These are phyloP conservation scores for Gomphus bonarii DNA, from an alignment of 1,284 basidiomycete genomes.

Conservation along the genomic window DNA sequence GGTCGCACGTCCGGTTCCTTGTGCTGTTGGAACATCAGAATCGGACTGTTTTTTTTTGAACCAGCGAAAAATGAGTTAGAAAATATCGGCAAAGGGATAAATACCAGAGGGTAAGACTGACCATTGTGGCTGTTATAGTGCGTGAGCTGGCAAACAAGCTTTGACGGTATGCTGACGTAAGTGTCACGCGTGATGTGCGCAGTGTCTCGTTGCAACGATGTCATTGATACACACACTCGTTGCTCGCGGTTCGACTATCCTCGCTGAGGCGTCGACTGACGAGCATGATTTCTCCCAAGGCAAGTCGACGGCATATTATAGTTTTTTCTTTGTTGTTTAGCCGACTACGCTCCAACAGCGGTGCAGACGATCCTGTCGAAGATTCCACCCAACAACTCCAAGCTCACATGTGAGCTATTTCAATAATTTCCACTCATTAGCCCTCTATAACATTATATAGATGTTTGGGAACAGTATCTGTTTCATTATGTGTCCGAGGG, in stretches of 20 bases:
- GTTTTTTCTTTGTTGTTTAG: not conserved
- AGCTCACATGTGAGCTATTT: conserved; percentile 60
- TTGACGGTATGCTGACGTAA: conserved; percentile 5
- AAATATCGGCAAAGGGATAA: too few species aligned
- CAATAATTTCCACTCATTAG: not conserved
- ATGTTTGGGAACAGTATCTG: conserved; percentile 92
- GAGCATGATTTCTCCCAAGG: conserved; percentile 82
- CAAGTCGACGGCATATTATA: conserved; percentile 20
- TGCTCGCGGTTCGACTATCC: conserved; percentile 66
- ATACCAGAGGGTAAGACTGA: not conserved
- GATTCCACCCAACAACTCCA: conserved; percentile 90
- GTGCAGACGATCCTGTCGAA: conserved; percentile 89
- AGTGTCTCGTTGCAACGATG: conserved; percentile 15
- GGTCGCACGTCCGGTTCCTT: conserved; percentile 22
- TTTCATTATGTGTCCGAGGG: conserved; percentile 93
- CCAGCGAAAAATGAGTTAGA: too few species aligned
- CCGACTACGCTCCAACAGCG: conserved; percentile 32
- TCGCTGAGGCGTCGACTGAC: conserved; percentile 76
- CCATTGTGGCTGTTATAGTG: too few species aligned
- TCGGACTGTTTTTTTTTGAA: conserved; percentile 48
- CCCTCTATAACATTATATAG: conserved; percentile 15
- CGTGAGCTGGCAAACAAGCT: conserved; percentile 11
- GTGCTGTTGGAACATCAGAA: conserved; percentile 44
- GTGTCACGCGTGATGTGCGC: not conserved
- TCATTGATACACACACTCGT: conserved; percentile 74